phyloP scores from a whole-genome alignment of 2,329 filamentous ascomycete species.

The Pseudocercospora musae region DNA sequence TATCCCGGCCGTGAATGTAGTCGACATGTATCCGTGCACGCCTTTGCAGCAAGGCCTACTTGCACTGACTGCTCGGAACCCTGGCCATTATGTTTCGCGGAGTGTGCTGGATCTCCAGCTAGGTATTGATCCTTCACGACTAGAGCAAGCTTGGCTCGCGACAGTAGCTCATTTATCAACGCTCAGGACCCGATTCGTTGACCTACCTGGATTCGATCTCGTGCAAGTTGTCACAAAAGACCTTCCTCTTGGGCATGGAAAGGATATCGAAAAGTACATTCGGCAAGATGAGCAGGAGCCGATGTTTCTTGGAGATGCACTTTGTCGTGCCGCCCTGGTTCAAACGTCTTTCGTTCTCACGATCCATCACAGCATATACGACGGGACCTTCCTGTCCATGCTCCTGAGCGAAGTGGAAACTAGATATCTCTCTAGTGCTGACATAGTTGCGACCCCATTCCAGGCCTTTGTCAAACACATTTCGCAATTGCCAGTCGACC shows the following conservation, averaged over 20 bases:
- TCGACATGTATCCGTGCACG: constrained; percentile 50
- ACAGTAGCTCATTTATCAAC: background rate
- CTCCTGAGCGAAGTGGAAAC: constrained; percentile 32
- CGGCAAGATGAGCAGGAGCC: constrained; percentile 32
- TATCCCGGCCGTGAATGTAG: constrained; percentile 27
- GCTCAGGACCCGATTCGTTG: constrained; percentile 3
- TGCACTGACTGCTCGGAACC: constrained; percentile 51
- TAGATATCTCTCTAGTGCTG: background rate
- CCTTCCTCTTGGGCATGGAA: constrained; percentile 32
- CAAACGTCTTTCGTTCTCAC: constrained; percentile 18
- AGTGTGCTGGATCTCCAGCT: constrained; percentile 5
- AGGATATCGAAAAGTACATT: constrained; percentile 35
- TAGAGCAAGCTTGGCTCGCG: constrained; percentile 33
- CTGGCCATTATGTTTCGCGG: constrained; percentile 53
- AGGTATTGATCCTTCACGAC: constrained; percentile 32
- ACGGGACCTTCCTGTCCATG: constrained; percentile 39
- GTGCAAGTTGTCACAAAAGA: constrained; percentile 28
- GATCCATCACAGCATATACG: constrained; percentile 41
- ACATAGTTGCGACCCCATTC: background rate
- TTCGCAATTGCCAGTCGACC: background rate
- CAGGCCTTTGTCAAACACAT: background rate
- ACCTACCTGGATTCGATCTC: constrained; percentile 9
- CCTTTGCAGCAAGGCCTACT: constrained; percentile 39
- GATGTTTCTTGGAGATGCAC: constrained; percentile 47
- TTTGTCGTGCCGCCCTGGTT: constrained; percentile 39